Percentiles rank a stretch among this genome's conserved stretches.
phyloP scores from a whole-genome alignment of 768 basidiomycete species.

The Lentinula sp. region DNA sequence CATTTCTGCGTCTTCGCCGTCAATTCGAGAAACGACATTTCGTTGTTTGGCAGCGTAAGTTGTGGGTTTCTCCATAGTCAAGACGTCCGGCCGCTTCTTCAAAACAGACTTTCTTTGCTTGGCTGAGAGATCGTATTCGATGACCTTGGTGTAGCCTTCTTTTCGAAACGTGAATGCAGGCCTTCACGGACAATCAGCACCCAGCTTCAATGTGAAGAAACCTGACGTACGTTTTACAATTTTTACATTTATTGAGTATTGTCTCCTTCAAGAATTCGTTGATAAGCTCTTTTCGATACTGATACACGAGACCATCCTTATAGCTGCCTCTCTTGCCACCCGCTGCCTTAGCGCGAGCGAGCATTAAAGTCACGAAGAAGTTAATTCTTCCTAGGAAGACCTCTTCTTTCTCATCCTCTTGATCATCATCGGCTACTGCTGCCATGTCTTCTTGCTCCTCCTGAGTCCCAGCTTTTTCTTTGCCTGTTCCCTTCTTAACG shows the following conservation, averaged over 20 bases:
- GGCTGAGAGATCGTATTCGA: constrained; percentile 81
- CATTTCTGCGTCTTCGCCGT: constrained; percentile 39
- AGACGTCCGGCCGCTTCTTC: constrained; percentile 71
- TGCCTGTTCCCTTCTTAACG: constrained; percentile 33
- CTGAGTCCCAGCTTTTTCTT: constrained; percentile 9
- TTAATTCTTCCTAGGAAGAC: constrained; percentile 60
- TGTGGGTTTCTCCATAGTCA: constrained; percentile 43
- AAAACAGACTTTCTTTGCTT: constrained; percentile 68
- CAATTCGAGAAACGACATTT: constrained; percentile 19
- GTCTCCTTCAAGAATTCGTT: constrained; percentile 71
- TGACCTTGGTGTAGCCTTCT: constrained; percentile 89
- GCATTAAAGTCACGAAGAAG: constrained; percentile 57
- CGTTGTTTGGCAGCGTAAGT: constrained; percentile 16
- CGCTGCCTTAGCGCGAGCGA: constrained; percentile 30
- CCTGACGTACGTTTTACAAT: constrained; percentile 72
- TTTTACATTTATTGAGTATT: constrained; percentile 69
- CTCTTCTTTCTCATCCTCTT: constrained; percentile 50
- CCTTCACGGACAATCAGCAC: constrained; percentile 29
- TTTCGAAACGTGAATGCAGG: constrained; percentile 85
- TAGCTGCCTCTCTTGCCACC: constrained; percentile 72
- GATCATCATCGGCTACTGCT: constrained; percentile 22
- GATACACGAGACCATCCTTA: constrained; percentile 85
- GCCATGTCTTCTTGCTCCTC: constrained; percentile 35
- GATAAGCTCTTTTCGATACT: constrained; percentile 79
- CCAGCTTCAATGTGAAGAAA: constrained; percentile 17